Evolutionary conservation across 768 basidiomycete species (phyloP).

Genomic region (Arthromyces matolae): DNA sequence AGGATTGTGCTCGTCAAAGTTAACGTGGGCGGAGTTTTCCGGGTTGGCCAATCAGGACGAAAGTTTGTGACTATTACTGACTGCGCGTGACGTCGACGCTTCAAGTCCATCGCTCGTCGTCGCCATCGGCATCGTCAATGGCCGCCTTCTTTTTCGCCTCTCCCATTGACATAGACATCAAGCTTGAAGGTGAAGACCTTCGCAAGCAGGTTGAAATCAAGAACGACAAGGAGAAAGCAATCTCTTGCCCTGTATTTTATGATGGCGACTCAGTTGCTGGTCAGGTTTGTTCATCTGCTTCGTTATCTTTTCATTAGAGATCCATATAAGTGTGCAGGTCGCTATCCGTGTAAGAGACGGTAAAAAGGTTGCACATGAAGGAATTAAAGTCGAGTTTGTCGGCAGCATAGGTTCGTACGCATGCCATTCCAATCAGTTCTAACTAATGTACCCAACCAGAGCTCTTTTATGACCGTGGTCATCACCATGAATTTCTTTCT

Average conservation of each 20-base stretch:
- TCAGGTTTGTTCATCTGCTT: slow-evolving; percentile 47
- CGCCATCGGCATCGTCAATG: slow-evolving; percentile 37
- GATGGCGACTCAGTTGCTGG: slow-evolving; percentile 93
- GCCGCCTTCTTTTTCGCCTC: slow-evolving; percentile 91
- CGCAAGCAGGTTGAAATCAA: slow-evolving; percentile 90
- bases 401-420: slow-evolving; percentile 80
- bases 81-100: slow-evolving; percentile 11
- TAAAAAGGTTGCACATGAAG: slow-evolving; percentile 91
- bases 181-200: slow-evolving; percentile 80
- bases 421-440: slow-evolving; percentile 6
- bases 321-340: slow-evolving; percentile 54
- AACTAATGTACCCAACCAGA: slow-evolving; percentile 41
- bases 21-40: slow-evolving; percentile 20
- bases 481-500: slow-evolving; percentile 97
- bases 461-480: slow-evolving; percentile 95
- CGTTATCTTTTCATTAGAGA: background rate
- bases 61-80: slow-evolving; percentile 1
- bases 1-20: slow-evolving; percentile 33
- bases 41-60: slow-evolving; percentile 15
- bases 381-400: slow-evolving; percentile 96
- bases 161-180: slow-evolving; percentile 88
- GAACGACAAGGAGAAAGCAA: slow-evolving; percentile 79
- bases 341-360: slow-evolving; percentile 89
- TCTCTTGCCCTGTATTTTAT: slow-evolving; percentile 89
- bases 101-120: background rate